Evolutionary conservation across 768 basidiomycete genomes (phyloP), one percentile per base, ranked within the genome.

Genomic region (Goffeauzyma gilvescens): DNA sequence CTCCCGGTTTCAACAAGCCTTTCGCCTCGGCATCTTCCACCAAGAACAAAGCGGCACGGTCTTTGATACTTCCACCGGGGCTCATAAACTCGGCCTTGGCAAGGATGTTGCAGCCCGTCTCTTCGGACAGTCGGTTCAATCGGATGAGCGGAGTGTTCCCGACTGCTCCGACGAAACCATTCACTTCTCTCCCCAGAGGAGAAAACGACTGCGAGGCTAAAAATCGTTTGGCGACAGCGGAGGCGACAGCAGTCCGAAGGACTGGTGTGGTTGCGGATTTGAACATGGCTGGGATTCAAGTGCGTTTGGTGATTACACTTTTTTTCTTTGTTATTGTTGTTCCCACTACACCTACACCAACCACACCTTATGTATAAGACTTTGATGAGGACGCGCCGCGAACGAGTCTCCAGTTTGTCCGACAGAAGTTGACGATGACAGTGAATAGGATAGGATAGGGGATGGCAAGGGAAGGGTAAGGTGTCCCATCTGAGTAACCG

Each of bases 21-120:
- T 72, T 72, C 55, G 76, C 70, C 66, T 96, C 90, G 3, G 90
- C 90, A 59, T 87, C 79, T 40, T 68, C 68, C 36, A 98, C 67
- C 39, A 98, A 71, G 23, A 83, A 86, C 13, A 93, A 71, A 2
- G 90, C 93, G 28, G 93, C 93, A 35, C 93, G 77, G 60, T 98
- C 93, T 66, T 98, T 98, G 52, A 98, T 84, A 49, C 83, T 87
- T 30, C 90, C 90, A 5, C 93, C 93, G 0, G 93, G 93, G 57
- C 95, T 95, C 67, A 93, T 87, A 59, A 93, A 89, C 66, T 98
- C 93, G 15, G 93, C 85, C 62, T 98, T 95, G n/a, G 82, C 89
- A 36, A 78, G 77, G 48, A 95, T 85, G 40, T 74, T 73, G 42
- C 75, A 76, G 13, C 86, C 87, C 1, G 76, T 83, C 58, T 73